These are phyloP conservation scores for Solanum chmielewskii DNA, from an alignment of 257 asterid species.

Conservation along the genomic window DNA sequence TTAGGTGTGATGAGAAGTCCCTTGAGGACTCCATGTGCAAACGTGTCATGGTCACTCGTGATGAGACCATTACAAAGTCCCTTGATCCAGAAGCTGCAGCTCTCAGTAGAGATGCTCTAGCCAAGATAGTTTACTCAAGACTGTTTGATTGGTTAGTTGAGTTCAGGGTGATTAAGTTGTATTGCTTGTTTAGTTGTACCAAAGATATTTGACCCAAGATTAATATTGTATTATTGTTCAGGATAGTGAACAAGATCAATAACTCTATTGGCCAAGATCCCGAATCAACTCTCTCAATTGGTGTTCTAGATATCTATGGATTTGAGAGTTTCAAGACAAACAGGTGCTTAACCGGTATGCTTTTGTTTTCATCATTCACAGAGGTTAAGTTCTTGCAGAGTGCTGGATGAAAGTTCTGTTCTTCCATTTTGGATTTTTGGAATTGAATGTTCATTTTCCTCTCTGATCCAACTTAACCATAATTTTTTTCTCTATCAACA, in stretches of 20 bases:
- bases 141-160: slow-evolving; percentile 78
- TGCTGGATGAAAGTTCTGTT: slow-evolving; percentile 19
- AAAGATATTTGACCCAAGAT: background rate
- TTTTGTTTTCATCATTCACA: slow-evolving; percentile 50
- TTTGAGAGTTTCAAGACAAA: slow-evolving; percentile 98
- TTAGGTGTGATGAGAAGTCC: slow-evolving; percentile 67
- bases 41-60: slow-evolving; percentile 86
- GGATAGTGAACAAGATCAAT: slow-evolving; percentile 88
- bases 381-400: slow-evolving; percentile 31
- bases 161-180: background rate
- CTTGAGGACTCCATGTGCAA: slow-evolving; percentile 84
- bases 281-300: slow-evolving; percentile 56
- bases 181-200: background rate
- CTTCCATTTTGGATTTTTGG: background rate
- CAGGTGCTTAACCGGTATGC: slow-evolving; percentile 99
- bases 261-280: slow-evolving; percentile 87
- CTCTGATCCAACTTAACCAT: background rate
- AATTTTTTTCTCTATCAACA: background rate
- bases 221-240: slow-evolving; percentile 17
- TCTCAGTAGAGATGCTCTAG: slow-evolving; percentile 73
- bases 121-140: slow-evolving; percentile 70
- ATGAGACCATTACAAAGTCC: slow-evolving; percentile 71
- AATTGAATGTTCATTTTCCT: background rate
- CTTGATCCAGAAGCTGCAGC: slow-evolving; percentile 64
- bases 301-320: slow-evolving; percentile 94